phyloP scores from a whole-genome alignment of 2,329 filamentous ascomycete genomes.

The Fusarium foetens region DNA sequence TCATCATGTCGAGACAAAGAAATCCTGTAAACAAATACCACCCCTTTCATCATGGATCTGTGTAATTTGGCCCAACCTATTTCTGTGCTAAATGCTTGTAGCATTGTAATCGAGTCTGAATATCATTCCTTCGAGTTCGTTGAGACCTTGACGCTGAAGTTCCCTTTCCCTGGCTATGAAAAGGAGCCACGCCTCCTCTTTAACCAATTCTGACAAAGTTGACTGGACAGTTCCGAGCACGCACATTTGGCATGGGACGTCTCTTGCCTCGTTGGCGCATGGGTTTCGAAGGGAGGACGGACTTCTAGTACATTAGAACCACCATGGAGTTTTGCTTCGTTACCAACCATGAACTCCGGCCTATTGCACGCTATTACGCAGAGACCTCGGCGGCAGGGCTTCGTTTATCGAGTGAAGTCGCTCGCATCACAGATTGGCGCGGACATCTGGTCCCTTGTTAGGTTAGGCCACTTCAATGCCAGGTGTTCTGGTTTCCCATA shows the following conservation, averaged over 20 bases:
- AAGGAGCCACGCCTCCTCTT: slow-evolving; percentile 9
- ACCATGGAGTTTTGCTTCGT: slow-evolving; percentile 12
- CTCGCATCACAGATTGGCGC: slow-evolving; percentile 29
- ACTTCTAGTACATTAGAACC: slow-evolving; percentile 22
- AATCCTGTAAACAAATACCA: slow-evolving; percentile 24
- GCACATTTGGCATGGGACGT: slow-evolving; percentile 7
- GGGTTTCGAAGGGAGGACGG: slow-evolving; percentile 11
- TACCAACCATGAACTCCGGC: slow-evolving; percentile 31
- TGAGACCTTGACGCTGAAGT: slow-evolving; percentile 11
- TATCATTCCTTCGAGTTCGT: slow-evolving; percentile 12
- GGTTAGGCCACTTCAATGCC: slow-evolving; percentile 67
- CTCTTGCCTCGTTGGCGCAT: slow-evolving; percentile 21
- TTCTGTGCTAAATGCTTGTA: neutral
- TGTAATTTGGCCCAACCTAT: slow-evolving; percentile 5
- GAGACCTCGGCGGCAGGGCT: slow-evolving; percentile 4
- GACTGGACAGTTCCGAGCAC: neutral
- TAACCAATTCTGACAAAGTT: slow-evolving; percentile 3
- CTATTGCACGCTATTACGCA: slow-evolving; percentile 18
- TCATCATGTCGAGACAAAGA: slow-evolving; percentile 19
- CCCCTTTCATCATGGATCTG: slow-evolving; percentile 32
- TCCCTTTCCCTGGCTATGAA: slow-evolving; percentile 4
- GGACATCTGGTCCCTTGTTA: slow-evolving; percentile 32
- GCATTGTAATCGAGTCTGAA: neutral
- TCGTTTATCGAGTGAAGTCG: slow-evolving; percentile 15
- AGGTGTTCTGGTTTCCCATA: slow-evolving; percentile 70